Evolutionary conservation across 306 rosid genomes (phyloP).

Genomic region (Sicyos baderoa): DNA sequence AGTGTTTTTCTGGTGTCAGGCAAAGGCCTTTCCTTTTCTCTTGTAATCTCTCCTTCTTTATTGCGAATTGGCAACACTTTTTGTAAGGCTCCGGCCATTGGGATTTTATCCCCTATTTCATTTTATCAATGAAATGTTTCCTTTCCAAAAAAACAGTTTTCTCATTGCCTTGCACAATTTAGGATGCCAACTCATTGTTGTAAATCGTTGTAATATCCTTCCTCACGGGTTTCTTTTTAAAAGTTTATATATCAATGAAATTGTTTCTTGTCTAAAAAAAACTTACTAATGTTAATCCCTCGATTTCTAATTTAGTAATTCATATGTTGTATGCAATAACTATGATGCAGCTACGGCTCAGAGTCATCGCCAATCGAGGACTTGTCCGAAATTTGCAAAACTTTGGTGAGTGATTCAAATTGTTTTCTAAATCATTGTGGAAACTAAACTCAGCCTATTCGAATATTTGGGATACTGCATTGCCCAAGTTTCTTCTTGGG

Average conservation of each 20-base stretch:
- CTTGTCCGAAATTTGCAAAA: conserved; percentile 71
- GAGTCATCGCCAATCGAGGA: conserved; percentile 67
- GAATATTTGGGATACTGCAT: not conserved
- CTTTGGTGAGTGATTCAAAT: conserved; percentile 50
- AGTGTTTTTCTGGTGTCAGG: no score
- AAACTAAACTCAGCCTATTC: not conserved
- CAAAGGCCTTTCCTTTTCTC: no score
- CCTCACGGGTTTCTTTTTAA: no score
- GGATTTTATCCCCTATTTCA: no score
- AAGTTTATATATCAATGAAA: no score
- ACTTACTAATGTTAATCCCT: not conserved
- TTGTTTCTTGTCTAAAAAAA: no score
- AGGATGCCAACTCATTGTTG: not conserved
- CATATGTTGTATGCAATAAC: conserved; percentile 25
- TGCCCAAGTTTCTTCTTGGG: not conserved
- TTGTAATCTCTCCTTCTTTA: no score
- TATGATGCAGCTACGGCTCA: conserved; percentile 70
- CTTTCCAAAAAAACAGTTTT: no score
- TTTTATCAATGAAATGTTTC: no score
- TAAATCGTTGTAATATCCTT: no score
- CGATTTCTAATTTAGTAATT: not conserved
- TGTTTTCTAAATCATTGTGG: not conserved
- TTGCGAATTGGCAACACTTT: no score
- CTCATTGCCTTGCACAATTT: not conserved
- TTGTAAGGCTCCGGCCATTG: no score